Percentiles rank a stretch among this genome's conserved stretches.
Evolutionary conservation across 2,329 filamentous ascomycete species (phyloP).

Genomic region (Alternaria sp.): DNA sequence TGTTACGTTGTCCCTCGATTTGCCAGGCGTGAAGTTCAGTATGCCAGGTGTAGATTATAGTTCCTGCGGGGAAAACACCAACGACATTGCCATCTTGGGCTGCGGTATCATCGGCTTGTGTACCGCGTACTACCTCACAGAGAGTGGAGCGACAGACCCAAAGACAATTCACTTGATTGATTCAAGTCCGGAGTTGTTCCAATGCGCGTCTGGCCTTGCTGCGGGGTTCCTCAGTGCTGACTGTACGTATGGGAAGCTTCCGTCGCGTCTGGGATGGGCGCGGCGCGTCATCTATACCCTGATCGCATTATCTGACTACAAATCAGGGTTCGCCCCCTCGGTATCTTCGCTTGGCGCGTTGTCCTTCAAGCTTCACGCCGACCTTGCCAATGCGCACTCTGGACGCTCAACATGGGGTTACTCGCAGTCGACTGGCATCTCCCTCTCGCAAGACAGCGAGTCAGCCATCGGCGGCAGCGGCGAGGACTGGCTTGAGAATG

Average conservation of each 20-base stretch:
- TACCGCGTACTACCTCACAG: slow-evolving; percentile 70
- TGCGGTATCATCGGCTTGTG: slow-evolving; percentile 57
- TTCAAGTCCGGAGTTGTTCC: slow-evolving; percentile 68
- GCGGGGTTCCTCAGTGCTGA: slow-evolving; percentile 77
- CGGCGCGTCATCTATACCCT: neutral
- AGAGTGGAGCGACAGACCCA: slow-evolving; percentile 47
- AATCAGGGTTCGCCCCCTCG: slow-evolving; percentile 64
- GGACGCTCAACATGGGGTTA: slow-evolving; percentile 69
- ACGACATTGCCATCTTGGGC: slow-evolving; percentile 50
- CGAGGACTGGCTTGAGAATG: slow-evolving; percentile 72
- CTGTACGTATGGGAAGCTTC: slow-evolving; percentile 55
- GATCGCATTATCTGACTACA: neutral
- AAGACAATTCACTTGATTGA: slow-evolving; percentile 66
- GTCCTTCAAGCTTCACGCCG: slow-evolving; percentile 73
- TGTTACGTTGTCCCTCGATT: neutral
- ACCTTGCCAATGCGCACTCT: slow-evolving; percentile 67
- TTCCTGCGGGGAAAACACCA: slow-evolving; percentile 14
- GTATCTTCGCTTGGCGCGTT: slow-evolving; percentile 68
- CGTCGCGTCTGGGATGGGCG: neutral
- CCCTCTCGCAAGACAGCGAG: slow-evolving; percentile 61
- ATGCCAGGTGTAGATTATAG: slow-evolving; percentile 5
- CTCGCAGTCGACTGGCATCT: slow-evolving; percentile 63
- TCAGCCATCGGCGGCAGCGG: slow-evolving; percentile 56
- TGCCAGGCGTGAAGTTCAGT: slow-evolving; percentile 6
- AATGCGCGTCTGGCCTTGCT: slow-evolving; percentile 76